These are phyloP conservation scores for Sporisorium exsertum DNA, from an alignment of 1,284 basidiomycete species.

Conservation along the genomic window DNA sequence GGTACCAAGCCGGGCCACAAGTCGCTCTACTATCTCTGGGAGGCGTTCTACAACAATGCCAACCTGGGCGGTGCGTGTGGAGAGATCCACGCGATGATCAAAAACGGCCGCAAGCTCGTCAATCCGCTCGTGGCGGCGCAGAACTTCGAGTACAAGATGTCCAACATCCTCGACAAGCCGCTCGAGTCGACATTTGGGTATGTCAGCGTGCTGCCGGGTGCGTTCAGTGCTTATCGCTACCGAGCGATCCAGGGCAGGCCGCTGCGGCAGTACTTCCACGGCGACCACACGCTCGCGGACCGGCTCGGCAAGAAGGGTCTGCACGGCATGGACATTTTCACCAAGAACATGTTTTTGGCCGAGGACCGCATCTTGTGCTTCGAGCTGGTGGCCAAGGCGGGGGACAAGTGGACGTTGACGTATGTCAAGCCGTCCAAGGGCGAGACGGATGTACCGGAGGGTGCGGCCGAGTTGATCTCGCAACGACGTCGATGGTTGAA, in stretches of 20 bases:
- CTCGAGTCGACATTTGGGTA: slow-evolving; percentile 95
- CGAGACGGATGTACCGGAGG: slow-evolving; percentile 92
- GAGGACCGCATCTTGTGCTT: slow-evolving; percentile 87
- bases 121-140: slow-evolving; percentile 77
- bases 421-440: slow-evolving; percentile 96
- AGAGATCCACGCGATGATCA: slow-evolving; percentile 69
- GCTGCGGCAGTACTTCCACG: slow-evolving; percentile 97
- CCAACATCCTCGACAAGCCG: slow-evolving; percentile 81
- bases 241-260: slow-evolving; percentile 91
- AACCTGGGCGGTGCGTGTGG: slow-evolving; percentile 68
- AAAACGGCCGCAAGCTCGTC: slow-evolving; percentile 65
- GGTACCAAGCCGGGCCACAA: slow-evolving; percentile 68
- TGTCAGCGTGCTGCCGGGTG: slow-evolving; percentile 88
- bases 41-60: slow-evolving; percentile 68
- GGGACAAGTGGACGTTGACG: slow-evolving; percentile 85
- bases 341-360: slow-evolving; percentile 76
- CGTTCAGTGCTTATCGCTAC: slow-evolving; percentile 93
- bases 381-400: slow-evolving; percentile 90
- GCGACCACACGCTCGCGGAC: slow-evolving; percentile 85
- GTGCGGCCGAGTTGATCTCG: slow-evolving; percentile 82
- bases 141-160: slow-evolving; percentile 98
- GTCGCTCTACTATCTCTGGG: slow-evolving; percentile 68
- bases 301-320: slow-evolving; percentile 93
- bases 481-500: slow-evolving; percentile 96
- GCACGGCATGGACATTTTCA: slow-evolving; percentile 98